Base-by-base conservation (phyloP, 306 rosid species). In the Pueraria montana region DNA sequence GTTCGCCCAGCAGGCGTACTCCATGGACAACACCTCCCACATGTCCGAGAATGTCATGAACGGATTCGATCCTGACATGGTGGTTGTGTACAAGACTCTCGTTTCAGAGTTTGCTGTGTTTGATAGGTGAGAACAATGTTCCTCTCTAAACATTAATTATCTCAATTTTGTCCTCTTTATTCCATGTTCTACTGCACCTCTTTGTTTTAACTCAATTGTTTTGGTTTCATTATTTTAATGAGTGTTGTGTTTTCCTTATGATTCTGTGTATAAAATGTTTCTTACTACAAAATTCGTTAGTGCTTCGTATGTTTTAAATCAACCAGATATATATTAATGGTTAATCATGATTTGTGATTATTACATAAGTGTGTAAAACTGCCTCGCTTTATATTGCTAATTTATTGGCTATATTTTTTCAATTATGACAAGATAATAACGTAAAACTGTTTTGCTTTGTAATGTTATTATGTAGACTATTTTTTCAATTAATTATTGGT, bases 101-200 rank as follows among this genome's bases (percentile, higher is more conserved):
- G 97, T 91, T 1, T 87, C 94, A 4, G 82, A 95, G 20, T 95
- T 95, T 75, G 98, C 98, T 6, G 93, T 95, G 1, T 93, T 92
- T 50, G 98, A 95, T 81, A 95, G 98, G 98, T 94, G 12, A 52
- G 46, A 18, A 34, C 13, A 0, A 5, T 8, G 9, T 66, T 40
- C 61, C 23, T 64, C 71, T 8, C 21, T 30, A 1, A 48, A 13
- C 53, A 0, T 17, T 17, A 5, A 0, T 17, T 17, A 5, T 7
- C 61, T n/a, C 2, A 3, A 9, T 23, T 58, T 56, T 56, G 30
- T 56, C 30, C 6, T 21, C 6, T 56, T n/a, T n/a, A n/a, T n/a
- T 2, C 13, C 2, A 2, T 20, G 4, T 52, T 18, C 40, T n/a
- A n/a, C n/a, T n/a, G n/a, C 32, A 14, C 14, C 18, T 9, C 11